phyloP scores from a whole-genome alignment of 2,329 filamentous ascomycete genomes.

The Ceratocystis destructans region DNA sequence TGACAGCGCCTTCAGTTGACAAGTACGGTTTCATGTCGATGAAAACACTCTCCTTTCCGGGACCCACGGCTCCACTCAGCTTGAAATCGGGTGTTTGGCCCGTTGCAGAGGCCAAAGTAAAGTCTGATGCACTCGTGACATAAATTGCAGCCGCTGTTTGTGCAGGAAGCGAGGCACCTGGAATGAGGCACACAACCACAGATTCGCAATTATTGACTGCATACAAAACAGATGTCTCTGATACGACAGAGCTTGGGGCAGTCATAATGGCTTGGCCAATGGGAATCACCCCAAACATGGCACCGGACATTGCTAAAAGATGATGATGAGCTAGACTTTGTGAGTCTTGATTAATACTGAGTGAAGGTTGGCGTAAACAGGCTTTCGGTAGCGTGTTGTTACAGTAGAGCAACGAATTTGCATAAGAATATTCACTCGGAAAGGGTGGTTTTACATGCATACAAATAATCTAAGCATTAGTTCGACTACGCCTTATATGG shows the following conservation, averaged over 20 bases:
- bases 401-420: background rate
- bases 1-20: slow-evolving; percentile 40
- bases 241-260: slow-evolving; percentile 38
- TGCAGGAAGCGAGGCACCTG: slow-evolving; percentile 57
- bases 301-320: slow-evolving; percentile 28
- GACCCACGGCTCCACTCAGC: slow-evolving; percentile 78
- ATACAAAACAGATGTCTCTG: slow-evolving; percentile 44
- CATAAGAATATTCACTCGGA: background rate
- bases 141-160: slow-evolving; percentile 82
- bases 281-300: slow-evolving; percentile 47
- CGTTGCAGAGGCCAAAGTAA: slow-evolving; percentile 29
- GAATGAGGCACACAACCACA: slow-evolving; percentile 78
- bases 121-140: slow-evolving; percentile 43
- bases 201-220: slow-evolving; percentile 44
- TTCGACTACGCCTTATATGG: background rate
- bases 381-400: background rate
- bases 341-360: background rate
- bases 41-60: slow-evolving; percentile 81
- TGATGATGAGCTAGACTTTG: background rate
- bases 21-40: slow-evolving; percentile 50
- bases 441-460: background rate
- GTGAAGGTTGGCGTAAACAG: background rate
- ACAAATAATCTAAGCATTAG: background rate
- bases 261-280: slow-evolving; percentile 46
- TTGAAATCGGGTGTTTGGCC: slow-evolving; percentile 48